A percentile compares a stretch with the other conserved stretches of the same genome.
phyloP scores from a whole-genome alignment of 176 grass and related monocot genomes.

The Echinochloa phyllopogon region DNA sequence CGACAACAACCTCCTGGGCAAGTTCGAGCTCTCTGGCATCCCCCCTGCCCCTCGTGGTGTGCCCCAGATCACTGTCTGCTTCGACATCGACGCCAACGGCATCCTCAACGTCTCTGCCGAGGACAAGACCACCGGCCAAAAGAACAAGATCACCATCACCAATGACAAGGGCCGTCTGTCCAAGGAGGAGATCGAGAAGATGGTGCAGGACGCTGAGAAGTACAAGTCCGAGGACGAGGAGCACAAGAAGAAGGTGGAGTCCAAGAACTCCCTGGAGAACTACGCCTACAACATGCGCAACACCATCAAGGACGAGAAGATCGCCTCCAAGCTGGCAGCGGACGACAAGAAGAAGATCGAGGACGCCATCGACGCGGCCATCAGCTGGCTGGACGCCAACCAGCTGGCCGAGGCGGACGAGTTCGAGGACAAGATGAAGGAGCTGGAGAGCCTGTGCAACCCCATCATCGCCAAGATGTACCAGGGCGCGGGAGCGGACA shows the following conservation, averaged over 20 bases:
- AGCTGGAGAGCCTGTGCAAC: slow-evolving; percentile 63
- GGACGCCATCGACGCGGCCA: slow-evolving; percentile 59
- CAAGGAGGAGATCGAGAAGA: slow-evolving; percentile 76
- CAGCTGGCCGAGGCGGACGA: slow-evolving; percentile 65
- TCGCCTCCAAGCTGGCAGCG: slow-evolving; percentile 38
- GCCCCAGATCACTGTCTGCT: slow-evolving; percentile 66
- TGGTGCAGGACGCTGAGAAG: slow-evolving; percentile 68
- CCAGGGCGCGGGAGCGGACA: slow-evolving; percentile 47
- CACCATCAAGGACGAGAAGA: slow-evolving; percentile 71
- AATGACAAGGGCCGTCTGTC: slow-evolving; percentile 65
- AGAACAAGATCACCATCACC: slow-evolving; percentile 80
- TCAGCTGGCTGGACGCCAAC: slow-evolving; percentile 62
- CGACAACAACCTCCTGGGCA: slow-evolving; percentile 69
- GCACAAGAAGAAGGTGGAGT: slow-evolving; percentile 71
- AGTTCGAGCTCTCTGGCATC: slow-evolving; percentile 63
- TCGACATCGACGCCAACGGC: slow-evolving; percentile 63
- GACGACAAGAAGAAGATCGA: slow-evolving; percentile 69
- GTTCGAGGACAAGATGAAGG: slow-evolving; percentile 74
- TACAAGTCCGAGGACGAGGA: slow-evolving; percentile 73
- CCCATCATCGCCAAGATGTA: slow-evolving; percentile 76
- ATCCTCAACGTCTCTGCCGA: slow-evolving; percentile 64
- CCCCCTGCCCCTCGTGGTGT: slow-evolving; percentile 57
- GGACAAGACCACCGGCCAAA: slow-evolving; percentile 66
- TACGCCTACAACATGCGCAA: slow-evolving; percentile 87
- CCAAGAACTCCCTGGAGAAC: slow-evolving; percentile 69